Percentiles rank a stretch among this genome's conserved stretches.
Conservation (phyloP, 768 basidiomycete species). For the Pleurotus tuber-regium region DNA sequence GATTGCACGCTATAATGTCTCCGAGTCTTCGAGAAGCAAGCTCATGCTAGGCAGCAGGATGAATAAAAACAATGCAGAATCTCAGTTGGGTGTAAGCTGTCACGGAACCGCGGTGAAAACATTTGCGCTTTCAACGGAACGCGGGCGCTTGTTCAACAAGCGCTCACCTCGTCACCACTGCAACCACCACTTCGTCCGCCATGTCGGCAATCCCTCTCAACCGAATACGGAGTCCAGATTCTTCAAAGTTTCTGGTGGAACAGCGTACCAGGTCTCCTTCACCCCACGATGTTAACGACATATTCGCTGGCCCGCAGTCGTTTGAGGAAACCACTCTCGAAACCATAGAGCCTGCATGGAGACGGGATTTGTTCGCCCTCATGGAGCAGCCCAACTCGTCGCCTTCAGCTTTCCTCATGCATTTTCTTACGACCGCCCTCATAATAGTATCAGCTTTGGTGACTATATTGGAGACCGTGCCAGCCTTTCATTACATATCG, state of each 20-base stretch:
- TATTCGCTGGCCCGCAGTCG: slow-evolving; percentile 34
- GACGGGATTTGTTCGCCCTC: slow-evolving; percentile 62
- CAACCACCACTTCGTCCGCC: not conserved
- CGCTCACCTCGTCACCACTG: not conserved
- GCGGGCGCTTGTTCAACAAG: too few species aligned
- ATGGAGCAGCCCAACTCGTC: slow-evolving; percentile 83
- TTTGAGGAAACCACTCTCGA: slow-evolving; percentile 34
- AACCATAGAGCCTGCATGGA: slow-evolving; percentile 51
- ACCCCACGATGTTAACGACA: slow-evolving; percentile 33
- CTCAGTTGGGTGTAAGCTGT: too few species aligned
- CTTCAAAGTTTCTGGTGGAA: slow-evolving; percentile 43
- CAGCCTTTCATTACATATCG: slow-evolving; percentile 67
- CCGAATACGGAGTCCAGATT: slow-evolving; percentile 23
- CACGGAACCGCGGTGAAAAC: too few species aligned
- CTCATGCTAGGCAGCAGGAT: too few species aligned
- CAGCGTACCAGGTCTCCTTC: slow-evolving; percentile 27
- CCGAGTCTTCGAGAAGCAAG: too few species aligned
- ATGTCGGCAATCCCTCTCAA: slow-evolving; percentile 16
- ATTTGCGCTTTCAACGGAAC: too few species aligned
- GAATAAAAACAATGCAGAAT: too few species aligned
- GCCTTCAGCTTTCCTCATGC: slow-evolving; percentile 70
- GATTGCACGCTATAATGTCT: too few species aligned
- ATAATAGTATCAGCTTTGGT: slow-evolving; percentile 76
- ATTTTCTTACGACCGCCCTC: slow-evolving; percentile 65
- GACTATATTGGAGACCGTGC: slow-evolving; percentile 79